phyloP scores from a whole-genome alignment of 306 rosid genomes.

The Argentina anserina region DNA sequence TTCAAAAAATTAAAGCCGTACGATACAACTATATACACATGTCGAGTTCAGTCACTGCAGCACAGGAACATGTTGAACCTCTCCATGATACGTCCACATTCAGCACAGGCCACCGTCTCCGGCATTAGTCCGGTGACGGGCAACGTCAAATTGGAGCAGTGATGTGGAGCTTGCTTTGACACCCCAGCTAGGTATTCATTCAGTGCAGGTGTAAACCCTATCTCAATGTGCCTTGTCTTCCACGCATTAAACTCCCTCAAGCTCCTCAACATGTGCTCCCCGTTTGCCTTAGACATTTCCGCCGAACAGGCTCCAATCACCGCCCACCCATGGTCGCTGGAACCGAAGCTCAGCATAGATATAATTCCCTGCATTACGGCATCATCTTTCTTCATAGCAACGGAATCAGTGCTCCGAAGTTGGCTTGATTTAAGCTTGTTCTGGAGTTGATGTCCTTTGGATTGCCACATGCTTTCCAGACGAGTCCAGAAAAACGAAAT shows the following conservation, averaged over 20 bases:
- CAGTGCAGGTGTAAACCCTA: constrained; percentile 31
- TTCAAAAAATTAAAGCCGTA: background rate
- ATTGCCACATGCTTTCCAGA: constrained; percentile 15
- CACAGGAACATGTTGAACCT: constrained; percentile 27
- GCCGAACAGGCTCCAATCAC: constrained; percentile 9
- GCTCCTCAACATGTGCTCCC: constrained; percentile 16
- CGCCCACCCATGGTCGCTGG: constrained; percentile 30
- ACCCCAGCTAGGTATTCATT: constrained; percentile 23
- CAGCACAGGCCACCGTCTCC: constrained; percentile 24
- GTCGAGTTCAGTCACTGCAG: constrained; percentile 19
- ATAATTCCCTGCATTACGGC: constrained; percentile 29
- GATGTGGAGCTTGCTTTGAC: constrained; percentile 20
- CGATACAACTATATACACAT: background rate
- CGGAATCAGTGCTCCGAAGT: background rate
- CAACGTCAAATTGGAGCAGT: constrained; percentile 27
- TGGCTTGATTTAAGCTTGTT: background rate
- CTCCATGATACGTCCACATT: constrained; percentile 32
- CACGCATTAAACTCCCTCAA: constrained; percentile 23
- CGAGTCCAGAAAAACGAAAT: constrained; percentile 71
- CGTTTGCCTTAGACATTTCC: constrained; percentile 20
- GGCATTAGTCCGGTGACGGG: constrained; percentile 28
- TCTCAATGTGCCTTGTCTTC: constrained; percentile 2
- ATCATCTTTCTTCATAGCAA: constrained; percentile 6
- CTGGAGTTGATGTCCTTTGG: constrained; percentile 12
- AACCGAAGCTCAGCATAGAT: constrained; percentile 34